Conservation (phyloP, 2,329 filamentous ascomycete species). For the Botrytis fragariae region DNA sequence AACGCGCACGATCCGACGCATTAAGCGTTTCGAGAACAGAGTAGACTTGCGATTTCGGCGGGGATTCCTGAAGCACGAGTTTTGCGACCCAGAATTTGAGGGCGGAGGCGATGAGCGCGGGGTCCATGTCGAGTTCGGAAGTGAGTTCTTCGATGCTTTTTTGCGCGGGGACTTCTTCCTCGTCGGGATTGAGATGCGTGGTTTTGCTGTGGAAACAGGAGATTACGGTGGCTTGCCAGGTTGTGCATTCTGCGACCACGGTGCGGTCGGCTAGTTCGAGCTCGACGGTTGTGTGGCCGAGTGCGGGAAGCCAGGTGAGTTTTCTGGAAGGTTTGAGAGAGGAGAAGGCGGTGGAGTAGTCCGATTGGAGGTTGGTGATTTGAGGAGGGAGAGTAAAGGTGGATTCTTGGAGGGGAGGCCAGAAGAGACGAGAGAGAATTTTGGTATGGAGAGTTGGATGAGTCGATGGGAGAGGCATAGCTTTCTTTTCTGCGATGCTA, state of each 20-base stretch:
- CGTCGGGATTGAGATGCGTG: constrained; percentile 23
- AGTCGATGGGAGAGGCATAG: constrained; percentile 35
- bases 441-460: constrained; percentile 64
- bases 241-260: constrained; percentile 68
- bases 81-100: constrained; percentile 71
- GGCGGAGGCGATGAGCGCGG: constrained; percentile 65
- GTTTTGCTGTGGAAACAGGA: constrained; percentile 65
- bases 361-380: constrained; percentile 60
- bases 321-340: constrained; percentile 79
- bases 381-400: constrained; percentile 61
- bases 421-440: constrained; percentile 89
- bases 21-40: constrained; percentile 65
- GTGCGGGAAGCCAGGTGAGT: constrained; percentile 80
- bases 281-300: constrained; percentile 77
- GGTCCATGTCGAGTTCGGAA: constrained; percentile 64
- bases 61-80: constrained; percentile 58
- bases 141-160: constrained; percentile 54
- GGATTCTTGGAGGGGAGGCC: constrained; percentile 76
- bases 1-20: constrained; percentile 39
- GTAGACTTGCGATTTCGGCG: constrained; percentile 51
- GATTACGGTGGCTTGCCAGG: constrained; percentile 86
- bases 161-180: constrained; percentile 27
- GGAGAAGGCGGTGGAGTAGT: constrained; percentile 75
- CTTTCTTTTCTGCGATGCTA: constrained; percentile 34
- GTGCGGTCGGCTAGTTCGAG: constrained; percentile 80